phyloP scores from a whole-genome alignment of 345 rosid genomes.

The Cochlearia excelsa region DNA sequence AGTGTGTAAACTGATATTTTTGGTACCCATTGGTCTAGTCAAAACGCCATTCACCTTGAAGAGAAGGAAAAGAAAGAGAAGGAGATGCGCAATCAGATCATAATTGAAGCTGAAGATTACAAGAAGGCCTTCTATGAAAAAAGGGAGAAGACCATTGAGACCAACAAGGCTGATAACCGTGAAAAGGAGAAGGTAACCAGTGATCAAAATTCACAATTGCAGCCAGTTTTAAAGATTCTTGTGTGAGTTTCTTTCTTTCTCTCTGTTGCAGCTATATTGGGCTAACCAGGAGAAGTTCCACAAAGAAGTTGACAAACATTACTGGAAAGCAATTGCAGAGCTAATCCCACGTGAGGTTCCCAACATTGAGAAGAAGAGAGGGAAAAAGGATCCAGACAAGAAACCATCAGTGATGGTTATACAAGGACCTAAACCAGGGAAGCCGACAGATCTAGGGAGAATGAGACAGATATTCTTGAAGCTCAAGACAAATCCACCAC shows the following conservation, averaged over 20 bases:
- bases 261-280: constrained; percentile 56
- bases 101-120: constrained; percentile 81
- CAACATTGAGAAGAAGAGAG: constrained; percentile 80
- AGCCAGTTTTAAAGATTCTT: background rate
- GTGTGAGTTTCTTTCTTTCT: background rate
- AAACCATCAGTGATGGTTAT: constrained; percentile 58
- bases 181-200: constrained; percentile 79
- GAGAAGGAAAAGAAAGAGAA: constrained; percentile 93
- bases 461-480: constrained; percentile 79
- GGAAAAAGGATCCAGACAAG: constrained; percentile 71
- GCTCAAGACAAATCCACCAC: constrained; percentile 79
- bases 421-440: constrained; percentile 96
- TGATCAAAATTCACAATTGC: background rate
- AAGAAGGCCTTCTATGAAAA: constrained; percentile 79
- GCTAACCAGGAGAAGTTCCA: constrained; percentile 92
- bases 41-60: constrained; percentile 80
- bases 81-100: constrained; percentile 83
- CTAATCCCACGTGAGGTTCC: constrained; percentile 90
- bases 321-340: constrained; percentile 95
- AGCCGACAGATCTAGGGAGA: constrained; percentile 79
- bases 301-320: constrained; percentile 82
- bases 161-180: constrained; percentile 74
- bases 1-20: background rate
- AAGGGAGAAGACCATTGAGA: constrained; percentile 58
- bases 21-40: constrained; percentile 43